phyloP scores from a whole-genome alignment of 345 rosid species.

The Pistacia vera region DNA sequence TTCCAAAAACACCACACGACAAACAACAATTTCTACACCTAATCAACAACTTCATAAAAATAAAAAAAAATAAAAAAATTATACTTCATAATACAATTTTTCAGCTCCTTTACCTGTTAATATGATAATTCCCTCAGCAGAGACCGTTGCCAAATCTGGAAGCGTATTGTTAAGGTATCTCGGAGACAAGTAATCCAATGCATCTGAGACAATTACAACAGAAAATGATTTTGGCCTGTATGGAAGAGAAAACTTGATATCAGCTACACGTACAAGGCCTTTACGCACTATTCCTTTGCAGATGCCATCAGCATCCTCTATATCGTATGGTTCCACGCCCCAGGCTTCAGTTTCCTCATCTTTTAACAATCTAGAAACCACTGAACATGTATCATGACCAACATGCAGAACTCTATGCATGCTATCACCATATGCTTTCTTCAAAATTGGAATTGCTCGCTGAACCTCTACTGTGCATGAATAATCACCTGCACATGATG shows the following conservation, averaged over 20 bases:
- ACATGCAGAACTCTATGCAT: conserved; percentile 52
- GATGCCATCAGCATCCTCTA: conserved; percentile 43
- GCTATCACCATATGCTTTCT: conserved; percentile 50
- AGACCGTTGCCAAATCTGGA: conserved; percentile 50
- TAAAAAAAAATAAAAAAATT: conserved; percentile 6
- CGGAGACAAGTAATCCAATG: conserved; percentile 52
- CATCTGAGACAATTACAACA: conserved; percentile 51
- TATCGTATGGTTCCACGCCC: conserved; percentile 58
- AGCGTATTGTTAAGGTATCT: conserved; percentile 57
- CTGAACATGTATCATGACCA: conserved; percentile 54
- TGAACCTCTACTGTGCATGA: conserved; percentile 47
- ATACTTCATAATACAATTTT: not conserved
- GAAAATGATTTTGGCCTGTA: conserved; percentile 51
- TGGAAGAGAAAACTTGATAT: conserved; percentile 55
- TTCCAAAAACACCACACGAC: not conserved
- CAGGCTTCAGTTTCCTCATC: conserved; percentile 55
- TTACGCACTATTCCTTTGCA: conserved; percentile 46
- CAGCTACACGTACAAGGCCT: conserved; percentile 49
- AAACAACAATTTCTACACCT: conserved; percentile 9
- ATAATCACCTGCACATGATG: conserved; percentile 30
- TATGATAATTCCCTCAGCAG: conserved; percentile 38
- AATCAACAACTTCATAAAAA: not conserved
- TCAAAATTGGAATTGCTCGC: conserved; percentile 45
- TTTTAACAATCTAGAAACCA: conserved; percentile 40
- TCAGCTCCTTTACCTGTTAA: conserved; percentile 42